These are phyloP conservation scores for Monsonia emarginata DNA, from an alignment of 441 rosid genomes.

Conservation along the genomic window DNA sequence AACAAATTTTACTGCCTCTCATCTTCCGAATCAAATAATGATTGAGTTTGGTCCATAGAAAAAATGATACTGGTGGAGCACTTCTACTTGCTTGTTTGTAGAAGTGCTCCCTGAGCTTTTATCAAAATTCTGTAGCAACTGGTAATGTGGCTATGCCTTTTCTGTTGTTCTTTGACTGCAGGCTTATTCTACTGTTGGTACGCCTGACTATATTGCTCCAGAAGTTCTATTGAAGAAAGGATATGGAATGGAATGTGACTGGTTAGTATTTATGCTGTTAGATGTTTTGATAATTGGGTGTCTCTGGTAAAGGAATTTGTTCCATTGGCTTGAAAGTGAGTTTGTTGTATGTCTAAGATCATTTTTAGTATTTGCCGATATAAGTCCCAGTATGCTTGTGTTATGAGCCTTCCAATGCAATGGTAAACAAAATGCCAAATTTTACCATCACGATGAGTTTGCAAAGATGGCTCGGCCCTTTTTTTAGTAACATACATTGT, in stretches of 20 bases:
- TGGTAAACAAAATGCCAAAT: background rate
- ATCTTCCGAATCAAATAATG: background rate
- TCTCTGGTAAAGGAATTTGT: too few relatives aligned
- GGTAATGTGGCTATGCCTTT: background rate
- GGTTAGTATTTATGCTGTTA: slow-evolving; percentile 37
- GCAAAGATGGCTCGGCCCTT: background rate
- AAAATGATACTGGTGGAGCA: background rate
- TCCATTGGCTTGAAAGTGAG: background rate
- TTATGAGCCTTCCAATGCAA: slow-evolving; percentile 3
- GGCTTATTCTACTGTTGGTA: slow-evolving; percentile 98
- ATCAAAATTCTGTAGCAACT: too few relatives aligned
- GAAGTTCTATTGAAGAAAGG: slow-evolving; percentile 93
- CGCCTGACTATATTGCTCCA: slow-evolving; percentile 94
- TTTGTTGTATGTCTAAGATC: background rate
- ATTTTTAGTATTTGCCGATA: background rate
- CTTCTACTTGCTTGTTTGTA: too few relatives aligned
- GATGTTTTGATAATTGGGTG: background rate
- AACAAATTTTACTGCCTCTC: too few relatives aligned
- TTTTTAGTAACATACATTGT: slow-evolving; percentile 8
- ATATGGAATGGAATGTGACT: slow-evolving; percentile 97
- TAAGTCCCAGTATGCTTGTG: background rate
- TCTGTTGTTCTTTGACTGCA: slow-evolving; percentile 7
- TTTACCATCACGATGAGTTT: background rate
- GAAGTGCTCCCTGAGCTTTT: too few relatives aligned
- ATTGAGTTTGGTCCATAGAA: background rate